A percentile compares a stretch with the other conserved stretches of the same genome.
Evolutionary conservation across 805 yeast species (phyloP).

Genomic region (Pichia eremophila): DNA sequence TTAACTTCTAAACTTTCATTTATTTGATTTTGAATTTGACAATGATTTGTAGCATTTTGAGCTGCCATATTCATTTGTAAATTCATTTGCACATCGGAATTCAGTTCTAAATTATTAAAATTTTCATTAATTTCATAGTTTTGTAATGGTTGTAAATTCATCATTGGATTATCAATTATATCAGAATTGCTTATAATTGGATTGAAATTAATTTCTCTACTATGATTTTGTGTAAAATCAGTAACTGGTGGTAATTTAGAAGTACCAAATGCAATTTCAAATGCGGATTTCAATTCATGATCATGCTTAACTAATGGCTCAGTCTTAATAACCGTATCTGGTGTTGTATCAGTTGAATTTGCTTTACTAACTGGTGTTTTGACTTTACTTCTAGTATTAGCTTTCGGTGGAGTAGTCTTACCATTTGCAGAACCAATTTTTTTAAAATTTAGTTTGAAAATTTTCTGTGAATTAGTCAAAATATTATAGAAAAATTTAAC

Average conservation of each 20-base stretch:
- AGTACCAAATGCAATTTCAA: constrained; percentile 29
- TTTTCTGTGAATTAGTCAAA: constrained; percentile 25
- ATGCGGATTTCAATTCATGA: constrained; percentile 14
- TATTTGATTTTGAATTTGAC: neutral
- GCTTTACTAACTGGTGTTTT: constrained; percentile 7
- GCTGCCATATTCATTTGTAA: neutral
- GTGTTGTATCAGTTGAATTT: neutral
- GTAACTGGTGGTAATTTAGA: constrained; percentile 29
- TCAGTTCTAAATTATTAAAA: neutral
- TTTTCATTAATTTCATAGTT: neutral
- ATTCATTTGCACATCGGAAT: neutral
- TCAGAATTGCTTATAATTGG: constrained; percentile 4
- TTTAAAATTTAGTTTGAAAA: constrained; percentile 26
- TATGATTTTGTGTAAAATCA: constrained; percentile 16
- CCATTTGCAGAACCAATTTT: constrained; percentile 11
- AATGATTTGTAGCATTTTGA: neutral
- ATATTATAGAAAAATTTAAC: constrained; percentile 31
- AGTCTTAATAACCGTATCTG: no score
- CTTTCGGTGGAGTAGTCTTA: neutral
- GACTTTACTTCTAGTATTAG: neutral
- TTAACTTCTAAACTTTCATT: neutral
- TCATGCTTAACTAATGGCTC: constrained; percentile 1
- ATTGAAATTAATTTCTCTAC: constrained; percentile 6
- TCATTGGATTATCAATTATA: neutral
- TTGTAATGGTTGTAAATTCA: neutral